Base-by-base conservation (phyloP, 2,329 filamentous ascomycete genomes). In the Hymenoscyphus salicellus region DNA sequence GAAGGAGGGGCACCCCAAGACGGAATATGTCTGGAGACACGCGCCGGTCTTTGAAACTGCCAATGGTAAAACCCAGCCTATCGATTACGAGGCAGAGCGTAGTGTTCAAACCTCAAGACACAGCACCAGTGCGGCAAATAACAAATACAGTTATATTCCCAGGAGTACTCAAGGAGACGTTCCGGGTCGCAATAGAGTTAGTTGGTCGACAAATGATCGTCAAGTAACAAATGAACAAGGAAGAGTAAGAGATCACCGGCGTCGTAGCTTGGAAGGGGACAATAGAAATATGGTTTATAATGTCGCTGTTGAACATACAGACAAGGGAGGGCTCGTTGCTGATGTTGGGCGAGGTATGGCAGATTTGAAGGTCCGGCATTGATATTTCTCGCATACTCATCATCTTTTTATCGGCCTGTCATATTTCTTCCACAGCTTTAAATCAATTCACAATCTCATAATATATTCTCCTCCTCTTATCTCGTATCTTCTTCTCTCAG, bases 1-100 rank as follows among this genome's bases (percentile, higher is more conserved):
- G 1, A 57, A 68, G 55, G 69, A 72, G 5, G 71, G 71, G 1
- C 38, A 68, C 14, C 71, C 70, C 0, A 66, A 63, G 20, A 74
- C 68, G 1, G 72, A 75, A 61, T 72, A 69, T 30, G 66, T 72
- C 20, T 74, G 72, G 72, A 65, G 65, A n/a, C 71, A 75, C 60
- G 68, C 70, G 17, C 71, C 72, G 2, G 64, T 67, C 4, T 66
- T 72, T 14, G 68, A 72, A 28, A 69, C 67, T 26, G 63, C 57
- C 1, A 62, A 62, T 58, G 28, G 28, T 6, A 23, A 65, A 5
- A 62, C 64, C 1, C 65, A 66, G 1, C 69, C 72, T 20, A 64
- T 71, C 16, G 59, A 64, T 28, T 14, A 32, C 8, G 46, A 41
- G n/a, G 59, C 38, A 3, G 59, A 55, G 23, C 59, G 41, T 11